These are phyloP conservation scores for Aspergillus sp. DNA, from an alignment of 2,329 filamentous ascomycete genomes.

Conservation along the genomic window DNA sequence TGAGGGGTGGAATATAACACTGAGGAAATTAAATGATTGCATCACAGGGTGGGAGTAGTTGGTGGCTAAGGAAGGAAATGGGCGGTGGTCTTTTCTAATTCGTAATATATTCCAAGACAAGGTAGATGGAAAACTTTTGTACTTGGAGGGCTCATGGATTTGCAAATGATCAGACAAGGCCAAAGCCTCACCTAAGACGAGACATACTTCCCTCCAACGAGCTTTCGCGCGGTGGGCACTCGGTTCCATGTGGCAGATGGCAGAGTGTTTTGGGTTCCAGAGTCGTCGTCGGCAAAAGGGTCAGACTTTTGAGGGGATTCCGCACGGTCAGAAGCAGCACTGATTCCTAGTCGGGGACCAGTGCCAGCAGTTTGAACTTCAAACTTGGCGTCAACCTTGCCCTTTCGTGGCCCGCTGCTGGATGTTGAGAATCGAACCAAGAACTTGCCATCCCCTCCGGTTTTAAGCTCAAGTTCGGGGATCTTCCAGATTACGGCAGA, in stretches of 20 bases:
- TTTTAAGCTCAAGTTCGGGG: constrained; percentile 50
- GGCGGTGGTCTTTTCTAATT: no score
- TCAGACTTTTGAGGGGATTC: constrained; percentile 30
- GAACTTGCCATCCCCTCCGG: constrained; percentile 61
- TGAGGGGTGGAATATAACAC: no score
- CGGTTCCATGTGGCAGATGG: constrained; percentile 56
- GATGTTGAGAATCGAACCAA: constrained; percentile 79
- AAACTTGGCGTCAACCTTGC: constrained; percentile 78
- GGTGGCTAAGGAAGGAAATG: no score
- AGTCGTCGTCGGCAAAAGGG: constrained; percentile 45
- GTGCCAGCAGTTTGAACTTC: constrained; percentile 57
- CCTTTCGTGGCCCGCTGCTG: constrained; percentile 63
- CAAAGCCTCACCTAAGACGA: constrained; percentile 32
- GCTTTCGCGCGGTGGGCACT: constrained; percentile 61
- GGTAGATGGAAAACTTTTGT: no score
- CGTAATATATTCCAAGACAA: no score
- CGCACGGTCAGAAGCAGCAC: constrained; percentile 24
- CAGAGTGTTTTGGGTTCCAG: constrained; percentile 21
- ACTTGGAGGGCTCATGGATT: no score
- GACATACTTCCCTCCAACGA: constrained; percentile 74
- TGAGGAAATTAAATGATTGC: no score
- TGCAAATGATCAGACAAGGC: no score
- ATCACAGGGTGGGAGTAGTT: no score
- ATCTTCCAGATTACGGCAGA: constrained; percentile 44
- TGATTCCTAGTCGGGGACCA: constrained; percentile 63